Conservation (phyloP, 2,329 filamentous ascomycete genomes). For the Trichoderma pleuroti region DNA sequence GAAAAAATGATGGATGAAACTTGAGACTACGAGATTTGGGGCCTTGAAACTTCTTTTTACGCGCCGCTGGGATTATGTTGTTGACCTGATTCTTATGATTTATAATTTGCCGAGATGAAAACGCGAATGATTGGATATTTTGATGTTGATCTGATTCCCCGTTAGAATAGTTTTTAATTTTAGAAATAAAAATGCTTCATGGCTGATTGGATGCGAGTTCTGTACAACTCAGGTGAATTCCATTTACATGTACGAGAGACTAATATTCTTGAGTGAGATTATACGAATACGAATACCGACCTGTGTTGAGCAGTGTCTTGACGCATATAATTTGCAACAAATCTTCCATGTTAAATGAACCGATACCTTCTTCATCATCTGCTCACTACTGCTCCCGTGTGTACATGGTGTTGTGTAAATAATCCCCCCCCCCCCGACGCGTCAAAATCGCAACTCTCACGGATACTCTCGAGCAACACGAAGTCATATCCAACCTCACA, state of each 20-base stretch:
- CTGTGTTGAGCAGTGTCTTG: not conserved
- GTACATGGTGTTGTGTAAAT: not conserved
- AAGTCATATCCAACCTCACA: not conserved
- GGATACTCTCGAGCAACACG: not conserved
- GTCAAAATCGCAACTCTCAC: not conserved
- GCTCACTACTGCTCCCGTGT: not conserved
- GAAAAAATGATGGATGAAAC: not conserved
- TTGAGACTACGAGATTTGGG: not conserved
- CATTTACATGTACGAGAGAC: not conserved
- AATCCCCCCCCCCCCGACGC: not conserved
- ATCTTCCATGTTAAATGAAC: not conserved
- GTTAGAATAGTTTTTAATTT: not conserved
- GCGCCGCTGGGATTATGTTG: not conserved
- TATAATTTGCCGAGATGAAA: conserved; percentile 2
- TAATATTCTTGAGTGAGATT: not conserved
- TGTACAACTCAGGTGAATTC: not conserved
- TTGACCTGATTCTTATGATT: not conserved
- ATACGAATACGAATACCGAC: not conserved
- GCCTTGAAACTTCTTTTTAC: not conserved
- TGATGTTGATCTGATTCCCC: conserved; percentile 12
- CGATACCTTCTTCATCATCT: not conserved
- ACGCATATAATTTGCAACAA: not conserved
- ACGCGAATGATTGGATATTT: not conserved
- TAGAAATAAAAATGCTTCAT: conserved; percentile 13
- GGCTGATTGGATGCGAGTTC: not conserved